Evolutionary conservation across 305 asterid species (phyloP).

Genomic region (Fraxinus dipetala): DNA sequence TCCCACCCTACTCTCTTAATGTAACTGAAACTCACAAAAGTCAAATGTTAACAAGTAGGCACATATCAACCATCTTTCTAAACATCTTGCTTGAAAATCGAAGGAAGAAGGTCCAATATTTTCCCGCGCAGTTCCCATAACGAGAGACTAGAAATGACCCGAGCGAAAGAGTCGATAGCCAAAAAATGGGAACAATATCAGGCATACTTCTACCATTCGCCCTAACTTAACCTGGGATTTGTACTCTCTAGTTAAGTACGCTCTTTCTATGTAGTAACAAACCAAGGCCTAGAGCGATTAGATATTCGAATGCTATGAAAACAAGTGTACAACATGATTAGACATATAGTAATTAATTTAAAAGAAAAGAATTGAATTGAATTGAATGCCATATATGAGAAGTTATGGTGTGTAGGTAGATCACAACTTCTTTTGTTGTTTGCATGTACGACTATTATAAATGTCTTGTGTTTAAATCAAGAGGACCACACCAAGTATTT

Average conservation of each 20-base stretch:
- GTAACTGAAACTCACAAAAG: conserved; percentile 38
- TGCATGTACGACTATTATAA: not conserved
- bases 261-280: not conserved
- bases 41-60: conserved; percentile 12
- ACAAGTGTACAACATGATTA: not conserved
- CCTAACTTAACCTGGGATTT: not conserved
- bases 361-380: not conserved
- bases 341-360: not conserved
- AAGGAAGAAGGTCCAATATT: not conserved
- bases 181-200: not conserved
- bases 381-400: conserved; percentile 24
- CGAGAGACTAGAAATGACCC: not conserved
- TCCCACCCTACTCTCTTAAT: conserved; percentile 75
- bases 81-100: not conserved
- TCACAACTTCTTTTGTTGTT: conserved; percentile 7
- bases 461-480: conserved; percentile 10
- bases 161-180: not conserved
- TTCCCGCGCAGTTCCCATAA: not conserved
- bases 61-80: not conserved
- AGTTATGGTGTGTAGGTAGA: conserved; percentile 30
- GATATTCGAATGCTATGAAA: not conserved
- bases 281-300: not conserved
- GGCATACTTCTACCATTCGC: not conserved
- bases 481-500: conserved; percentile 13
- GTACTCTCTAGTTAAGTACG: not conserved